These are phyloP conservation scores for Phytophthora sp. DNA, from an alignment of 352 stramenopile species.

Conservation along the genomic window DNA sequence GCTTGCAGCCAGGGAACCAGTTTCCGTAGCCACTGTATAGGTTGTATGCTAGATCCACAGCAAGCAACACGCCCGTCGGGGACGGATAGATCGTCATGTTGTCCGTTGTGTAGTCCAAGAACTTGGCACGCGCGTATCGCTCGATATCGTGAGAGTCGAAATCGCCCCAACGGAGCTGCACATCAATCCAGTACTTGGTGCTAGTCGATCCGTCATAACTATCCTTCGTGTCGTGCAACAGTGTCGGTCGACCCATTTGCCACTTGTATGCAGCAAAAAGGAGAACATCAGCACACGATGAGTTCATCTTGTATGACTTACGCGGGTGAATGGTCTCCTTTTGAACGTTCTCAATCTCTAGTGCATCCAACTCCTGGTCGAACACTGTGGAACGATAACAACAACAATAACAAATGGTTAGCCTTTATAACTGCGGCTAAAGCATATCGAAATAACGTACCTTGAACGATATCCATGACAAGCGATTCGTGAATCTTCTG, in stretches of 20 bases:
- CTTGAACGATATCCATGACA: conserved; percentile 91
- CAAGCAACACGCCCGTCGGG: conserved; percentile 97
- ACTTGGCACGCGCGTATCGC: conserved; percentile 98
- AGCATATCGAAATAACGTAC: conserved; percentile 3
- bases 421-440: background rate
- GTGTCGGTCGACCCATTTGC: conserved; percentile 87
- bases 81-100: conserved; percentile 99
- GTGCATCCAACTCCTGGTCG: conserved; percentile 98
- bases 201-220: conserved; percentile 96
- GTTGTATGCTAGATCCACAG: conserved; percentile 99
- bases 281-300: conserved; percentile 98
- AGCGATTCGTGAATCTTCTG: conserved; percentile 99
- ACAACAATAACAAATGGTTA: background rate
- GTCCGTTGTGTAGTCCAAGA: conserved; percentile 99
- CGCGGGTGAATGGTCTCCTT: conserved; percentile 99
- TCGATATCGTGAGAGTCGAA: conserved; percentile 99
- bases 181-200: conserved; percentile 99
- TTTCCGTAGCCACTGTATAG: conserved; percentile 99
- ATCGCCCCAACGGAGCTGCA: conserved; percentile 99
- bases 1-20: conserved; percentile 99
- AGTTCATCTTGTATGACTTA: conserved; percentile 99
- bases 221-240: conserved; percentile 96
- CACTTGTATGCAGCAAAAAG: conserved; percentile 99
- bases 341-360: conserved; percentile 99
- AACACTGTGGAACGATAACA: conserved; percentile 95